Conservation (phyloP, 176 grass and related monocot genomes). For the Chrysopogon serrulatus region DNA sequence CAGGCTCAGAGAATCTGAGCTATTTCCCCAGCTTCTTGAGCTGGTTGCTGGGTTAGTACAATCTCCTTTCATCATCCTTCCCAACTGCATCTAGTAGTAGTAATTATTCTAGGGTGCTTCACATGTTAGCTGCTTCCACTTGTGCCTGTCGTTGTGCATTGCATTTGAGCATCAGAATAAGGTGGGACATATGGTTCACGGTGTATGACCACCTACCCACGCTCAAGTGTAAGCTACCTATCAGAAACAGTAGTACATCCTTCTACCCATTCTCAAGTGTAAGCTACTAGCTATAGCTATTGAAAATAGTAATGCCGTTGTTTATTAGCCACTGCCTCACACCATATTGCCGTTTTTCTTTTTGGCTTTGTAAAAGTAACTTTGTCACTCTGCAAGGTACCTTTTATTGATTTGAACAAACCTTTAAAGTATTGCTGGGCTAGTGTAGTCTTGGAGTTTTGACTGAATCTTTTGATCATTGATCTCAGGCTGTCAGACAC, state of each 20-base stretch:
- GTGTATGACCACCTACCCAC: conserved; percentile 2
- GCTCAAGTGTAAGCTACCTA: conserved; percentile 24
- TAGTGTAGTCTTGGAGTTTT: conserved; percentile 21
- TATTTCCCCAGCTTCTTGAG: conserved; percentile 95
- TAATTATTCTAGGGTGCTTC: conserved; percentile 16
- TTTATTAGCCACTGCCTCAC: conserved; percentile 14
- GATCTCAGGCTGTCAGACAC: conserved; percentile 12
- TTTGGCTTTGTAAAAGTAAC: background rate
- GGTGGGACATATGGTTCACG: conserved; percentile 22
- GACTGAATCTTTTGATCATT: conserved; percentile 37
- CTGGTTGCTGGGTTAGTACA: conserved; percentile 77
- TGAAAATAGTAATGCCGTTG: background rate
- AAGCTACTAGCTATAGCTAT: conserved; percentile 11
- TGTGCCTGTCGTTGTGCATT: conserved; percentile 26
- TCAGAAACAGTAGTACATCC: background rate
- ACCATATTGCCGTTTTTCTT: background rate
- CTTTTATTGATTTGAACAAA: conserved; percentile 7
- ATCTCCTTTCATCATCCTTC: conserved; percentile 20
- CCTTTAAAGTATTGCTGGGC: conserved; percentile 11
- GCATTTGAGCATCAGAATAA: background rate
- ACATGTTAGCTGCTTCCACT: conserved; percentile 32
- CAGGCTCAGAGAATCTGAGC: conserved; percentile 82
- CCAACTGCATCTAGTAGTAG: conserved; percentile 5
- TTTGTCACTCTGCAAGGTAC: conserved; percentile 16
- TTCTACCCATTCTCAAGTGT: conserved; percentile 17